These are phyloP conservation scores for Lasiosphaeria miniovina DNA, from an alignment of 495 filamentous ascomycete species.

Conservation along the genomic window DNA sequence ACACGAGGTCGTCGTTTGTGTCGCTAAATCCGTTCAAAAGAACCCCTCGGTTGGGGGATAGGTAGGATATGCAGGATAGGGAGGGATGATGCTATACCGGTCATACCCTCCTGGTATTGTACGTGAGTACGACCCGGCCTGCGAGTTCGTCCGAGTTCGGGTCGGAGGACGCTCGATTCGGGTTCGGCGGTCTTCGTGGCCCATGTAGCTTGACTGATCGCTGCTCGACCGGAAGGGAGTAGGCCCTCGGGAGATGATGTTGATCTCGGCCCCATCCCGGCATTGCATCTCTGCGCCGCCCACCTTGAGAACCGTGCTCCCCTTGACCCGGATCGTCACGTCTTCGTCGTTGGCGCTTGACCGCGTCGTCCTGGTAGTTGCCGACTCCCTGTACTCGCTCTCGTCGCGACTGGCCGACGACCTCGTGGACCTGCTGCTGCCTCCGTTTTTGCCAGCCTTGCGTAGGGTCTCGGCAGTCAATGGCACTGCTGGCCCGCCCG, in stretches of 20 bases:
- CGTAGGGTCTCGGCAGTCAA: slow-evolving; percentile 51
- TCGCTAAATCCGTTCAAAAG: slow-evolving; percentile 4
- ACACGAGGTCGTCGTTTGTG: neutral
- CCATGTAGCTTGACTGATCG: slow-evolving; percentile 41
- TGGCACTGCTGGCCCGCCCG: slow-evolving; percentile 38
- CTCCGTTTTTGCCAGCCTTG: slow-evolving; percentile 40
- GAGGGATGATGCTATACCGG: slow-evolving; percentile 6
- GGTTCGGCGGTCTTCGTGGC: slow-evolving; percentile 42
- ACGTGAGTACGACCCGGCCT: slow-evolving; percentile 34
- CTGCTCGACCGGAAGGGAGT: slow-evolving; percentile 34
- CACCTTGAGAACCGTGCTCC: slow-evolving; percentile 44
- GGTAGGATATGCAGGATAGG: slow-evolving; percentile 18
- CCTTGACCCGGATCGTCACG: slow-evolving; percentile 52
- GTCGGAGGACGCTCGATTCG: slow-evolving; percentile 39
- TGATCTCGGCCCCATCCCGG: slow-evolving; percentile 51
- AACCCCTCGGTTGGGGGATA: slow-evolving; percentile 12
- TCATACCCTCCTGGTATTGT: slow-evolving; percentile 21
- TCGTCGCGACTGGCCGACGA: slow-evolving; percentile 55
- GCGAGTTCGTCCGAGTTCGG: slow-evolving; percentile 39
- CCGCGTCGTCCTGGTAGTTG: slow-evolving; percentile 53
- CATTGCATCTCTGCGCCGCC: slow-evolving; percentile 52
- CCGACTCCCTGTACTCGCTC: slow-evolving; percentile 54
- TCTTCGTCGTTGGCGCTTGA: slow-evolving; percentile 48
- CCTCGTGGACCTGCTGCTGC: slow-evolving; percentile 51
- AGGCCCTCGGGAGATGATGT: slow-evolving; percentile 36